Base-by-base conservation (phyloP, 805 yeast genomes). In the Cyberlindnera xishuangbannaensis region DNA sequence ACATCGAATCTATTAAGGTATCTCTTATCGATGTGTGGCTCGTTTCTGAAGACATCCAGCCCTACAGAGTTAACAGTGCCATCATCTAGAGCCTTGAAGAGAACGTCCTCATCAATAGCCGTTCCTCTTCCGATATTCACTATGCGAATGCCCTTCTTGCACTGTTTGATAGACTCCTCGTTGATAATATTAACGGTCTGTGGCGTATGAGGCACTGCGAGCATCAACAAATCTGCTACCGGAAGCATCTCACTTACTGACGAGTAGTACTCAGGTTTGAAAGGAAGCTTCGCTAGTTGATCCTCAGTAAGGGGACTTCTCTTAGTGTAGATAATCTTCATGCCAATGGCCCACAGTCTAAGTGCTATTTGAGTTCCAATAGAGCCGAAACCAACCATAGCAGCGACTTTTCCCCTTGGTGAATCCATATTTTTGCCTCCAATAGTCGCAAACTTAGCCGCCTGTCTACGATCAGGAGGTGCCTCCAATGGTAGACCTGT, bases 91-190 rank as follows among this genome's bases (percentile, higher is more conserved):
- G 78, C 87, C 4, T 57, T 63, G 7, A 81, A 61, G 31, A 83
- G 54, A 3, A 74, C 86, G 10, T 69, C 62, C 44, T 78, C 84
- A 45, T 81, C 75, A 35, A 83, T 65, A 23, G 82, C 70, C 6
- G 68, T 45, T 2, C 92, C 94, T 37, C 94, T 64, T 3, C 92
- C 92, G 26, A 83, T 76, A 49, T 83, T 83, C 28, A 83, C 76
- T 18, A 83, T 61, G 31, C 83, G 64, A 6, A 78, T 67, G 2
- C 83, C 79, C 27, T 63, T 59, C 26, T 69, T 65, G 33, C 26
- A 81, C 62, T 28, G 60, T 7, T 58, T 54, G 16, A 83, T 62
- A 1, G 78, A 53, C 1, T 62, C 48, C 22, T 48, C 53, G 47
- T 78, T 72, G 41, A 83, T 58, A 40, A 82, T 50, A 47, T 77